Evolutionary conservation across 2,329 filamentous ascomycete genomes (phyloP), one percentile per base, ranked within the genome.

Genomic region (Aureobasidium sp.): DNA sequence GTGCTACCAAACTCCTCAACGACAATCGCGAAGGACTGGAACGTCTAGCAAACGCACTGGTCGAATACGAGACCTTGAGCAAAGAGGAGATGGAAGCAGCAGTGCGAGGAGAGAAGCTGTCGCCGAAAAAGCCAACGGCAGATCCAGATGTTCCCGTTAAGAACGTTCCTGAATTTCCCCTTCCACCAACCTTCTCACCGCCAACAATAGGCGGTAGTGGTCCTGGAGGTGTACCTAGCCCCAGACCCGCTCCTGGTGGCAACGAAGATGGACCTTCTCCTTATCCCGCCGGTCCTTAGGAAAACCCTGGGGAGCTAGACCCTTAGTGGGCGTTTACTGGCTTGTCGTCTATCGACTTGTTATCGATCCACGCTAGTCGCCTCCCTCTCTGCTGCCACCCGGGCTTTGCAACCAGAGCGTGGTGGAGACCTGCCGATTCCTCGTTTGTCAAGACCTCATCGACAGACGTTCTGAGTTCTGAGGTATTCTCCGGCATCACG

Each of bases 41-140:
- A 69, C 79, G 90, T 11, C 79, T 99, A 10, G 93, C 94, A 32
- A 86, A 92, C 70, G 94, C 92, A 5, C 81, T 99, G 10, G 86
- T 99, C 37, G 87, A 97, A 74, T 97, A 97, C 74, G 94, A 99
- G 79, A 97, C 91, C 0, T 78, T 99, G 57, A 88, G 89, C 73
- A 89, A 88, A 74, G 86, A 88, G 3, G 94, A 99, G 74, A 95
- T 97, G 65, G 86, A 92, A 74, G 90, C 89, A 78, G 90, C 97
- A 6, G 86, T 99, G 65, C 85, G 84, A 58, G 94, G 94, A 39
- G 91, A 97, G 76, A 87, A 89, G 71, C 78, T 99, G 41, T 45
- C 34, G 3, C 80, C 86, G 1, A 89, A 90, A 63, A 89, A 90
- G 63, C 76, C 90, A 55, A 82, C 81, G 64, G 78, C 74, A 42